Evolutionary conservation across 306 rosid species (phyloP), one percentile per base, ranked within the genome.

Genomic region (Ormosia semicastrata): DNA sequence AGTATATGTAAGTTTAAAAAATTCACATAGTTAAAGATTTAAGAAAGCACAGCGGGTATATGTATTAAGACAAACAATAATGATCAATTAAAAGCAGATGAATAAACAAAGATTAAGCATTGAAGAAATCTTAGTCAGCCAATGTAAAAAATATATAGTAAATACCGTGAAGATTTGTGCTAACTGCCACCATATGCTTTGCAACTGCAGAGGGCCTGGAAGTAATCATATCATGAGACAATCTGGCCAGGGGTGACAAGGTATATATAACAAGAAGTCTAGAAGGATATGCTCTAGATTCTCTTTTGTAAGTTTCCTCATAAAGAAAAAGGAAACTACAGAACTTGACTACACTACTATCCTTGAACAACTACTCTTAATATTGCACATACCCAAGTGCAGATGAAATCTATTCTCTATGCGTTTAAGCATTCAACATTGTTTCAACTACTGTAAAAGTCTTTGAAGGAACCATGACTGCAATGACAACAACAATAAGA

Each of bases 371-470:
- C 8, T 12, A 18, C 36, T 52, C 44, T 59, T 75, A 73, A 41
- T 15, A 50, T 11, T 66, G 58, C 54, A 89, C 93, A 77, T 58
- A 92, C 97, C 95, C 97, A 50, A 93, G 97, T 59, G 94, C 86
- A 74, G 94, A 84, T 70, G 91, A 87, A 73, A 93, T 87, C 97
- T 94, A 93, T 78, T 93, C 94, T 84, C 97, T 88, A 9, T 91
- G 89, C 33, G 95, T 91, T 62, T 94, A 87, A 33, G 97, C 95
- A 93, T 93, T 93, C 86, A 93, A 62, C 97, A 93, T 93, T 17
- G 97, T 91, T 88, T 93, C 97, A 54, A 94, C 92, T 68, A 95
- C 89, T 40, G 95, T 93, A 82, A 91, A 93, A 71, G 97, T 93
- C 89, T 93, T 93, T 39, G 97, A 93, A 72, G 91, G 95, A 73